Evolutionary conservation across 2,329 filamentous ascomycete genomes (phyloP).

Genomic region (Orbilia oligospora): DNA sequence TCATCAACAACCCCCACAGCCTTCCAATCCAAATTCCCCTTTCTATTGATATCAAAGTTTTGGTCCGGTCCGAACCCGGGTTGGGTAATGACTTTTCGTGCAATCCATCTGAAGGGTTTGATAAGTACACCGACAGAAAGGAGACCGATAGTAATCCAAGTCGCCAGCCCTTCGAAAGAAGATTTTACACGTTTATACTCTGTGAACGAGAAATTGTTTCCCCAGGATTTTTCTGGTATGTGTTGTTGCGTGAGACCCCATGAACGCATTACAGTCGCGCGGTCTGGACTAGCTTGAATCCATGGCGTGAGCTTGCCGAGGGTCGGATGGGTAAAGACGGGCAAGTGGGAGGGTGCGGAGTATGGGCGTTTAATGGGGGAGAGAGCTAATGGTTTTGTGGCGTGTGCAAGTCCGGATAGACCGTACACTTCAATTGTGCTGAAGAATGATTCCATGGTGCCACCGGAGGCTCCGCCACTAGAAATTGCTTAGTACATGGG

Average conservation of each 20-base stretch:
- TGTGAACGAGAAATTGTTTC: slow-evolving; percentile 74
- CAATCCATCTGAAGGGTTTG: slow-evolving; percentile 64
- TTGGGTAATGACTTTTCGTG: slow-evolving; percentile 59
- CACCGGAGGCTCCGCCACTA: slow-evolving; percentile 74
- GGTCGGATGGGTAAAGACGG: slow-evolving; percentile 71
- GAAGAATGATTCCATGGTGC: slow-evolving; percentile 78
- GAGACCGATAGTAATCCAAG: slow-evolving; percentile 71
- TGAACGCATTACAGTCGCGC: slow-evolving; percentile 73
- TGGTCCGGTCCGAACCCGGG: slow-evolving; percentile 62
- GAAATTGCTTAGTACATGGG: slow-evolving; percentile 1
- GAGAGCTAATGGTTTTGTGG: slow-evolving; percentile 72
- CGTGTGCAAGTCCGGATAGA: slow-evolving; percentile 69
- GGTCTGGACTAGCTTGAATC: slow-evolving; percentile 70
- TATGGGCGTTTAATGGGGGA: slow-evolving; percentile 70
- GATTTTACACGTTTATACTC: slow-evolving; percentile 72
- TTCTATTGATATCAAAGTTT: slow-evolving; percentile 48
- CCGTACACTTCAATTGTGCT: slow-evolving; percentile 72
- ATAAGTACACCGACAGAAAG: slow-evolving; percentile 67
- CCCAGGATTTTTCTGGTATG: slow-evolving; percentile 71
- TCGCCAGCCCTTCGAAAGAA: slow-evolving; percentile 70
- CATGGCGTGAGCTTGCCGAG: slow-evolving; percentile 74
- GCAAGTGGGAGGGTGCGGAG: slow-evolving; percentile 67
- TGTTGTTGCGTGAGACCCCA: slow-evolving; percentile 73
- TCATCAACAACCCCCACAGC: slow-evolving; percentile 45
- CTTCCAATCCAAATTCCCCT: slow-evolving; percentile 53